Evolutionary conservation across 2,329 filamentous ascomycete genomes (phyloP), one percentile per base, ranked within the genome.

Genomic region (Alternaria metachromatica): DNA sequence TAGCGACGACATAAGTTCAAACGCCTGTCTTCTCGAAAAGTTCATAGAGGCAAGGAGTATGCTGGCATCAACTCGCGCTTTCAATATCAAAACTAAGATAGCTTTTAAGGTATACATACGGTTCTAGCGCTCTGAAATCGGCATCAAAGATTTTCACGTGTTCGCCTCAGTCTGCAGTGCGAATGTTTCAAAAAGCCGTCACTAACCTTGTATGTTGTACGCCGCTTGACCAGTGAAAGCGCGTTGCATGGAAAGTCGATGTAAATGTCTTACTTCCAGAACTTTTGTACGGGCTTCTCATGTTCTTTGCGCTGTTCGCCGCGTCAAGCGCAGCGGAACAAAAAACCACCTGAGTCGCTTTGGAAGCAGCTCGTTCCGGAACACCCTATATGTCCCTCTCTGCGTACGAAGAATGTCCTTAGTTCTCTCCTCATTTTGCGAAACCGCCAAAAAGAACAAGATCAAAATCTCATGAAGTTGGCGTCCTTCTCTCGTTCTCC

Each of bases 61-160:
- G 33, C 33, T 37, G 15, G 33, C 15, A 37, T n/a, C 2, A 1
- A 9, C 4, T 1, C 0, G 15, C 7, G 7, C 30, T 37, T n/a
- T 37, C 7, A 2, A 37, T 0, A 6, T 37, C 1, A 9, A 8
- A 15, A 15, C 4, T n/a, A 33, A 0, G 13, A 37, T 15, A 6
- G 0, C 7, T 0, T 8, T 15, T n/a, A 1, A 15, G 30, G 13
- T 37, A n/a, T 1, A 37, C 13, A 37, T 37, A n/a, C 2, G 2
- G n/a, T 9, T n/a, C 7, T 33, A 3, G 6, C 0, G 0, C 0
- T 8, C 6, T 6, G 15, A 33, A 33, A 33, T 6, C 4, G 13
- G 6, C 0, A 7, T 7, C 1, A 0, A 33, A 15, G 1, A 7
- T 0, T 33, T 15, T 3, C 0, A 33, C 9, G 15, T 37, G 7